These are phyloP conservation scores for Cercospora citrullina DNA, from an alignment of 2,329 filamentous ascomycete genomes.

Conservation along the genomic window DNA sequence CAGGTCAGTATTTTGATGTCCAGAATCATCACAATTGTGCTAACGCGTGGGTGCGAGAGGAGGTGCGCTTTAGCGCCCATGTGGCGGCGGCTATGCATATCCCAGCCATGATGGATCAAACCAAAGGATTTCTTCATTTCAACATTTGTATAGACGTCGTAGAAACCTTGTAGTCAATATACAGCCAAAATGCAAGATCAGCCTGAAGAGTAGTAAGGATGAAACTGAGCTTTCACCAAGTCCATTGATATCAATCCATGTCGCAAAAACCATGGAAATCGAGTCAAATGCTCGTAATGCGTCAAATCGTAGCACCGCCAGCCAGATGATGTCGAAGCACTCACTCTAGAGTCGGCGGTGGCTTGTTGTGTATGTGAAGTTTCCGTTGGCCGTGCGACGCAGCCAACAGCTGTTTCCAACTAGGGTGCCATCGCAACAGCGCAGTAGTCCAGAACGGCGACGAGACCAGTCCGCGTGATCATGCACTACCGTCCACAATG, in stretches of 20 bases:
- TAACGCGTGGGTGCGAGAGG: not conserved
- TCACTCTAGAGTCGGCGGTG: not conserved
- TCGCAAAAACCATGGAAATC: not conserved
- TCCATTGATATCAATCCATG: not conserved
- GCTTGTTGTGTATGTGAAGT: not conserved
- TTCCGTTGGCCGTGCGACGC: not conserved
- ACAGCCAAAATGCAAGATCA: not conserved
- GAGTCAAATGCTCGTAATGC: not conserved
- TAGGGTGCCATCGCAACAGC: not conserved
- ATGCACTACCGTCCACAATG: not conserved
- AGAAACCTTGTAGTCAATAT: not conserved
- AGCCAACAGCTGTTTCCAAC: not conserved
- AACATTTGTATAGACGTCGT: not conserved
- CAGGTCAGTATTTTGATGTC: not conserved
- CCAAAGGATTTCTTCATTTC: not conserved
- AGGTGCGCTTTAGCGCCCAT: not conserved
- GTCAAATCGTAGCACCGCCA: not conserved
- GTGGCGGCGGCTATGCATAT: not conserved
- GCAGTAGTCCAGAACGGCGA: not conserved
- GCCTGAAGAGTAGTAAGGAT: not conserved
- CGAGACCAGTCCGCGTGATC: not conserved
- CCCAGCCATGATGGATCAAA: not conserved
- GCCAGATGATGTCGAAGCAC: not conserved
- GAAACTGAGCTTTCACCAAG: not conserved
- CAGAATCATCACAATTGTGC: not conserved